phyloP scores from a whole-genome alignment of 2,329 filamentous ascomycete genomes.

The Dothistroma pini region DNA sequence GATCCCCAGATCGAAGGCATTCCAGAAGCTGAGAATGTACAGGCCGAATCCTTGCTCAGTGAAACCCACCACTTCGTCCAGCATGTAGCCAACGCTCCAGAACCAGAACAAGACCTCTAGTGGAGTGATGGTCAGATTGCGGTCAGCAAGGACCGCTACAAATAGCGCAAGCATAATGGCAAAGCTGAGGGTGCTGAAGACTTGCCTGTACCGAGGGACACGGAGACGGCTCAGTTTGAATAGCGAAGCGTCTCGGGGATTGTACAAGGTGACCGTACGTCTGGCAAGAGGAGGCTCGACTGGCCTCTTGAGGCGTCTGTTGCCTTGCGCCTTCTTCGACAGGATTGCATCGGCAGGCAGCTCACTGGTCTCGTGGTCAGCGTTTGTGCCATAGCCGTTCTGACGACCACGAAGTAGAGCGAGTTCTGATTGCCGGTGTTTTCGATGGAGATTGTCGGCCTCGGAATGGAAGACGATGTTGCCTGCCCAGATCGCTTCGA shows the following conservation, averaged over 20 bases:
- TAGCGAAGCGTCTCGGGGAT: slow-evolving; percentile 82
- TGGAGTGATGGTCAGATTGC: slow-evolving; percentile 74
- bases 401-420: slow-evolving; percentile 19
- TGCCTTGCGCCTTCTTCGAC: slow-evolving; percentile 28
- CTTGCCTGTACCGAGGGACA: slow-evolving; percentile 86
- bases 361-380: slow-evolving; percentile 25
- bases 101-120: slow-evolving; percentile 94
- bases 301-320: slow-evolving; percentile 18
- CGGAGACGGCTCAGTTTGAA: slow-evolving; percentile 88
- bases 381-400: slow-evolving; percentile 40
- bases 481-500: slow-evolving; percentile 97
- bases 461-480: slow-evolving; percentile 91
- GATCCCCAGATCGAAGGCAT: slow-evolving; percentile 89
- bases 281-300: slow-evolving; percentile 44
- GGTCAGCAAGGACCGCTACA: slow-evolving; percentile 71
- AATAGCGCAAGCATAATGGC: slow-evolving; percentile 82
- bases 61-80: slow-evolving; percentile 93
- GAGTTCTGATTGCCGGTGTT: slow-evolving; percentile 38
- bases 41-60: slow-evolving; percentile 95
- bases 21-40: slow-evolving; percentile 98
- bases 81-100: slow-evolving; percentile 95
- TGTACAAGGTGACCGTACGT: slow-evolving; percentile 80
- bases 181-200: slow-evolving; percentile 83
- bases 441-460: slow-evolving; percentile 77
- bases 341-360: slow-evolving; percentile 32